Conservation (phyloP, 257 asterid species). For the Ballota nigra region DNA sequence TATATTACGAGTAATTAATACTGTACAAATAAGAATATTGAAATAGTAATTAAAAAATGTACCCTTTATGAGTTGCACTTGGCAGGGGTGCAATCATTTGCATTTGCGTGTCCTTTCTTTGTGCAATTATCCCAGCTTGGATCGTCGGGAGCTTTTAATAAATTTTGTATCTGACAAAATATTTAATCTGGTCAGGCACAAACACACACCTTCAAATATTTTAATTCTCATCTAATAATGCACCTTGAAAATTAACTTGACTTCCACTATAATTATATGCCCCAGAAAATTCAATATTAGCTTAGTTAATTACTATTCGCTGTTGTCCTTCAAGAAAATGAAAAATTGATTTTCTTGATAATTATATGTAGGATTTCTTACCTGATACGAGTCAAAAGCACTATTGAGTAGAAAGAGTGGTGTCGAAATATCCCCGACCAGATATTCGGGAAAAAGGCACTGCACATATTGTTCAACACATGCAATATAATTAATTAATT, state of each 20-base stretch:
- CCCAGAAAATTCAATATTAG: too few species aligned
- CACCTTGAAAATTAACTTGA: too few species aligned
- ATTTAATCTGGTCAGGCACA: background rate
- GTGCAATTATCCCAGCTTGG: background rate
- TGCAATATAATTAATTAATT: too few species aligned
- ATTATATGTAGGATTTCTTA: background rate
- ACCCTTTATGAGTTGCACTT: background rate
- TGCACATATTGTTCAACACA: background rate
- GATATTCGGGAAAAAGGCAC: slow-evolving; percentile 35
- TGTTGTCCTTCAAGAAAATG: too few species aligned
- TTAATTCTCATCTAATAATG: too few species aligned
- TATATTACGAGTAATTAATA: background rate
- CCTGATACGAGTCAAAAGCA: slow-evolving; percentile 28
- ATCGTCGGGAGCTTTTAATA: background rate
- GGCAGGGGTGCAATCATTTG: background rate
- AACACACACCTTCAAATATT: too few species aligned
- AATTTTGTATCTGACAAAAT: background rate
- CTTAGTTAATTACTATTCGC: too few species aligned
- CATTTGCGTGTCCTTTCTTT: background rate
- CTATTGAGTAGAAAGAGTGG: slow-evolving; percentile 29
- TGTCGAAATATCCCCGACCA: slow-evolving; percentile 12
- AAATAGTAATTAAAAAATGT: background rate
- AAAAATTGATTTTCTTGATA: too few species aligned
- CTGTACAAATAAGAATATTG: background rate
- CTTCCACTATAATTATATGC: too few species aligned